Base-by-base conservation (phyloP, 129 eudicot genomes). In the Rutidosis leptorrhynchoides region DNA sequence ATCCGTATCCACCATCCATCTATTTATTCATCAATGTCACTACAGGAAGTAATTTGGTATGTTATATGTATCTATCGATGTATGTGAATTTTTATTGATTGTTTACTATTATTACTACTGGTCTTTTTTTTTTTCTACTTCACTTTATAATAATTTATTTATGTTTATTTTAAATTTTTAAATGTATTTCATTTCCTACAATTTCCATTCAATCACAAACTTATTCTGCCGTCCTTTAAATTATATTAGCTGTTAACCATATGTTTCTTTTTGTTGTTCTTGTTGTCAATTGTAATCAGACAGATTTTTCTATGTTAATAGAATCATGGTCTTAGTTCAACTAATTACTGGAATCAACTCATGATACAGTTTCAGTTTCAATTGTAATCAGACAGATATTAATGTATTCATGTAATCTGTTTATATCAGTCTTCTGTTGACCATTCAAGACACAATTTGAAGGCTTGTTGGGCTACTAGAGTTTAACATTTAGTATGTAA, bases 381-480 rank as follows among this genome's bases (percentile, higher is more conserved):
- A n/a, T n/a, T n/a, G n/a, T n/a, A n/a, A n/a, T n/a, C n/a, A n/a
- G n/a, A n/a, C n/a, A n/a, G n/a, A n/a, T n/a, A n/a, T n/a, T n/a
- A n/a, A n/a, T n/a, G n/a, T n/a, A n/a, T n/a, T n/a, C n/a, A n/a
- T 22, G 22, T 21, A 43, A 52, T 64, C 28, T 63, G 11, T 35
- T 70, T 67, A n/a, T n/a, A 23, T 58, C 82, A 77, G 81, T 58
- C 67, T 77, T 48, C 48, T 51, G 57, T 9, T 30, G 23, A 51
- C 49, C 30, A 46, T 64, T 57, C 62, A 23, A 22, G 58, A 40
- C 26, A n/a, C n/a, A n/a, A n/a, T n/a, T n/a, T n/a, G n/a, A n/a
- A n/a, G n/a, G n/a, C n/a, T n/a, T n/a, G n/a, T 40, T 40, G 16
- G 67, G 23, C 43, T 26, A 10, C 68, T 64, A 64, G n/a, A 43